A percentile compares a stretch with the other conserved stretches of the same genome.
Conservation (phyloP, 2,329 filamentous ascomycete species). For the Cladophialophora exuberans region DNA sequence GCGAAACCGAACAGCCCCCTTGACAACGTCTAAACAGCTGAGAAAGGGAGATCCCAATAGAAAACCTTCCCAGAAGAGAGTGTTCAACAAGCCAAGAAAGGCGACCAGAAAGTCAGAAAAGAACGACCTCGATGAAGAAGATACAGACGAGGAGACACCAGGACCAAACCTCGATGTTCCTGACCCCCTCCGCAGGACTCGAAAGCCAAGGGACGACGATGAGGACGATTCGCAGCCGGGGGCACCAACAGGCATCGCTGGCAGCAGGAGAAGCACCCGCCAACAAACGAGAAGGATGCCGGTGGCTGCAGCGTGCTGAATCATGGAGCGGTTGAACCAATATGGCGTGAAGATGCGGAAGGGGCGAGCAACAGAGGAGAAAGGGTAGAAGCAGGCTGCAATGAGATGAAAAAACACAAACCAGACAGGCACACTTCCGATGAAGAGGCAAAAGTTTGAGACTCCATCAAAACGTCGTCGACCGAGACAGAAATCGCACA, state of each 20-base stretch:
- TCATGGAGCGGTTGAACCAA: too few relatives aligned
- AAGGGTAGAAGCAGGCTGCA: neutral
- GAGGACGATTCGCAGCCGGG: slow-evolving; percentile 18
- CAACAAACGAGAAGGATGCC: neutral
- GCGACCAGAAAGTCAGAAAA: too few relatives aligned
- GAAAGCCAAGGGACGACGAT: slow-evolving; percentile 17
- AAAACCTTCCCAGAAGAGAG: too few relatives aligned
- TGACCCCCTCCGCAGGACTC: neutral
- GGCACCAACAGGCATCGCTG: neutral
- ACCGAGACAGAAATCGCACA: too few relatives aligned
- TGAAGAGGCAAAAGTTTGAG: too few relatives aligned
- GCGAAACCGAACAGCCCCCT: slow-evolving; percentile 24
- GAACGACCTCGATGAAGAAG: too few relatives aligned
- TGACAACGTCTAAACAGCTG: slow-evolving; percentile 26
- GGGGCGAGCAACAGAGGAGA: neutral
- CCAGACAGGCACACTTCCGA: neutral
- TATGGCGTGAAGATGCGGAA: too few relatives aligned
- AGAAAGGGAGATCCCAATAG: neutral
- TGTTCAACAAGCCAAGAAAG: too few relatives aligned
- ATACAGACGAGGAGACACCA: too few relatives aligned
- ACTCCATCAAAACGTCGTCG: too few relatives aligned
- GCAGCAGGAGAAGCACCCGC: slow-evolving; percentile 6
- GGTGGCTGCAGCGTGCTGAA: neutral
- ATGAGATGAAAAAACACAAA: neutral
- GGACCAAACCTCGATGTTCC: neutral